Evolutionary conservation across 306 rosid genomes (phyloP).

Genomic region (Senna tora): DNA sequence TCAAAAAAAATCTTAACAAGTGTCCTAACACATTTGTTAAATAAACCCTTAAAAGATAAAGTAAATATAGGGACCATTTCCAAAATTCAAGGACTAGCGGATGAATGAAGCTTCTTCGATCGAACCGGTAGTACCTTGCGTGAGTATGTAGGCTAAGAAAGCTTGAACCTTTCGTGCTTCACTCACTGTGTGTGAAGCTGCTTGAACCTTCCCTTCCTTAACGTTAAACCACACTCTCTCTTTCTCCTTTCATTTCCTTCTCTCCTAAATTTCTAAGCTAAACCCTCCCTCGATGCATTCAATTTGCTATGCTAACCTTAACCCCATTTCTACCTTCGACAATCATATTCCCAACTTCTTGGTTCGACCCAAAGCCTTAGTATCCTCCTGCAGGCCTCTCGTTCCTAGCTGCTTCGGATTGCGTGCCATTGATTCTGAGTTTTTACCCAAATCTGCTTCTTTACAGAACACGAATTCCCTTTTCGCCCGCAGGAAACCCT

Average conservation of each 20-base stretch:
- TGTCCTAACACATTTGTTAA: no score
- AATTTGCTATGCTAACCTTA: slow-evolving; percentile 33
- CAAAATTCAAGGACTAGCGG: no score
- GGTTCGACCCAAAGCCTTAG: slow-evolving; percentile 38
- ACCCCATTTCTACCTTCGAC: slow-evolving; percentile 22
- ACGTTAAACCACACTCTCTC: slow-evolving; percentile 29
- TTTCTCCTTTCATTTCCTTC: neutral
- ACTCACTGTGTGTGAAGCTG: no score
- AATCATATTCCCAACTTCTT: slow-evolving; percentile 24
- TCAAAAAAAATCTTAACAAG: no score
- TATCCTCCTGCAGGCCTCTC: slow-evolving; percentile 21
- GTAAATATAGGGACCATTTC: no score
- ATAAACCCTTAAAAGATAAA: no score
- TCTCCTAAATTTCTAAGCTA: slow-evolving; percentile 24
- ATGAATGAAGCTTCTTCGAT: no score
- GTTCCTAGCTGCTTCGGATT: slow-evolving; percentile 32
- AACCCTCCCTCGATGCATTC: slow-evolving; percentile 36
- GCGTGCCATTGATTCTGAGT: slow-evolving; percentile 43
- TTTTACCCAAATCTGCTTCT: slow-evolving; percentile 26
- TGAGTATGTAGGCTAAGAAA: no score
- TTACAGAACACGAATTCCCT: slow-evolving; percentile 37
- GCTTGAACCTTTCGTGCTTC: no score
- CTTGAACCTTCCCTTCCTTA: no score
- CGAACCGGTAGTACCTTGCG: no score
- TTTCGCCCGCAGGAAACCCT: slow-evolving; percentile 39